A percentile compares a stretch with the other conserved stretches of the same genome.
These are phyloP conservation scores for Leccinum obscurum DNA, from an alignment of 768 basidiomycete species.

Conservation along the genomic window DNA sequence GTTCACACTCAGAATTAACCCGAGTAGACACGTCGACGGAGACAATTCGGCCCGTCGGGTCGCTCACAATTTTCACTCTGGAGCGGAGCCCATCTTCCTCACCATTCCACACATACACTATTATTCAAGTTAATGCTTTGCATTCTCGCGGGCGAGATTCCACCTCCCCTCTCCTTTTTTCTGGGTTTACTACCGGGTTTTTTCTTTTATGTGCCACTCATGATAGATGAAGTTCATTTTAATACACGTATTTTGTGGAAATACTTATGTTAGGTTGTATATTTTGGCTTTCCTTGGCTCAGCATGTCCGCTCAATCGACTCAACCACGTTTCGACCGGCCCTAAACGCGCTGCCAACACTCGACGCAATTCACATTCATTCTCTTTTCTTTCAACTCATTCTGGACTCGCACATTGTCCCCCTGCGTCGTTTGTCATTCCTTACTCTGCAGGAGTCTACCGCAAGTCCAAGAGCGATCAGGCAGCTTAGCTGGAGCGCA, in stretches of 20 bases:
- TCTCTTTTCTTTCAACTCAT: constrained; percentile 24
- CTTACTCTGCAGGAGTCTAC: constrained; percentile 35
- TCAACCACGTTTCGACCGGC: constrained; percentile 12
- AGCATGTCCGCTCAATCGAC: background rate
- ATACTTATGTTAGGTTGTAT: constrained; percentile 5
- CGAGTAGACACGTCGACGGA: background rate
- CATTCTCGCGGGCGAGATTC: constrained; percentile 12
- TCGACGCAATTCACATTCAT: background rate
- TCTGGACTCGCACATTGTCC: constrained; percentile 40
- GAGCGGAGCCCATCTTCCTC: background rate
- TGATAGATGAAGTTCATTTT: constrained; percentile 14
- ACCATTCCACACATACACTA: constrained; percentile 4
- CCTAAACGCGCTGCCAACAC: constrained; percentile 14
- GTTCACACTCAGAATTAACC: constrained; percentile 1
- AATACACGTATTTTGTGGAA: constrained; percentile 24
- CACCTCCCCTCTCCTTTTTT: background rate
- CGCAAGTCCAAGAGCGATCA: constrained; percentile 34
- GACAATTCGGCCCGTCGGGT: background rate
- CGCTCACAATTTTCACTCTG: background rate
- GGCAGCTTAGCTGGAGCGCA: constrained; percentile 31
- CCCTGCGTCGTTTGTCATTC: constrained; percentile 23
- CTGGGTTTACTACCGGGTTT: background rate
- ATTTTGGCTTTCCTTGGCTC: constrained; percentile 4
- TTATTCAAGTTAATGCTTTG: background rate
- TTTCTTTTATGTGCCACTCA: background rate